These are phyloP conservation scores for Lachancea fermentati DNA, from an alignment of 805 yeast genomes.

Conservation along the genomic window DNA sequence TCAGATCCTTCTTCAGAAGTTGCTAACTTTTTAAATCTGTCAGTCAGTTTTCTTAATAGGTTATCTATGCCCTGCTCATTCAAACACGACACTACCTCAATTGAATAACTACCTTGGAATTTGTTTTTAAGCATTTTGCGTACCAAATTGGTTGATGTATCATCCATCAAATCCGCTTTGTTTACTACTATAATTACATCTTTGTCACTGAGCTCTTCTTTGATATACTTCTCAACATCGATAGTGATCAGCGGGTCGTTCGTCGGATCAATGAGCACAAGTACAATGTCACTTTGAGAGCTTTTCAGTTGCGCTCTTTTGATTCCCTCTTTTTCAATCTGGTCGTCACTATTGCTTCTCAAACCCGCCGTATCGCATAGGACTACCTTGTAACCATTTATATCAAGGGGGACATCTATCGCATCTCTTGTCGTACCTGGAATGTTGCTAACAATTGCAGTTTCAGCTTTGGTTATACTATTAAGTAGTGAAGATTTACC, in stretches of 20 bases:
- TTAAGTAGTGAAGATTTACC: slow-evolving; percentile 90
- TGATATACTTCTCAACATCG: slow-evolving; percentile 39
- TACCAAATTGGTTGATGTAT: slow-evolving; percentile 15
- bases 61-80: slow-evolving; percentile 49
- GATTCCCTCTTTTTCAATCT: slow-evolving; percentile 76
- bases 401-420: slow-evolving; percentile 73
- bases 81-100: slow-evolving; percentile 54
- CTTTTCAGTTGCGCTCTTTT: slow-evolving; percentile 63
- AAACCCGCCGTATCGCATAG: slow-evolving; percentile 94
- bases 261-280: slow-evolving; percentile 47
- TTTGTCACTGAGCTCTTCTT: slow-evolving; percentile 19
- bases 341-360: slow-evolving; percentile 46
- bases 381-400: slow-evolving; percentile 77
- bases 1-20: slow-evolving; percentile 43
- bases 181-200: slow-evolving; percentile 45
- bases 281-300: slow-evolving; percentile 58
- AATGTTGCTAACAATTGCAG: slow-evolving; percentile 83
- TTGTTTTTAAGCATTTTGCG: slow-evolving; percentile 19
- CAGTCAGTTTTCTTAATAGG: slow-evolving; percentile 40
- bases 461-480: slow-evolving; percentile 66
- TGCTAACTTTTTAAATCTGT: slow-evolving; percentile 44
- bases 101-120: slow-evolving; percentile 15
- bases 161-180: slow-evolving; percentile 48
- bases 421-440: slow-evolving; percentile 95
- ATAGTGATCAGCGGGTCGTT: slow-evolving; percentile 23